phyloP scores from a whole-genome alignment of 2,329 filamentous ascomycete genomes.

The Davidsoniella neocaledoniae region DNA sequence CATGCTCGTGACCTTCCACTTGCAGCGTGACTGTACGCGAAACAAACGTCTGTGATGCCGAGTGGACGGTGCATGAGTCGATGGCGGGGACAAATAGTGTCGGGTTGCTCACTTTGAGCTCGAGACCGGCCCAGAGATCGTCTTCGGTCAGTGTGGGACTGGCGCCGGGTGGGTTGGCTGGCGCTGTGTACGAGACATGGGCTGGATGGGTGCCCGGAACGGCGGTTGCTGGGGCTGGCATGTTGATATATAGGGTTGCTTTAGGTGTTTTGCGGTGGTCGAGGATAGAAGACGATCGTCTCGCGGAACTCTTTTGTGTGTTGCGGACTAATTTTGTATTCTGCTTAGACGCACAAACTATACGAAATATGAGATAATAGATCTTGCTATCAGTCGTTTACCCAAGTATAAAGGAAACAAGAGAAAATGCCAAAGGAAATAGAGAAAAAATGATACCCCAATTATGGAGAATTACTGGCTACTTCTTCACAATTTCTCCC shows the following conservation, averaged over 20 bases:
- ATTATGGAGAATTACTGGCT: no score
- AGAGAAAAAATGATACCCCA: no score
- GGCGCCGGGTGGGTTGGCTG: conserved; percentile 17
- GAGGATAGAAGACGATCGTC: no score
- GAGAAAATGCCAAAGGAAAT: neutral
- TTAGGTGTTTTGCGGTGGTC: no score
- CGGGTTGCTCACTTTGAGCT: conserved; percentile 18
- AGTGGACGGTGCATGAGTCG: conserved; percentile 9
- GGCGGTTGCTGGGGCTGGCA: no score
- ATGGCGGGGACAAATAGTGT: conserved; percentile 18
- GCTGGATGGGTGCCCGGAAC: no score
- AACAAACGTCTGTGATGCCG: conserved; percentile 11
- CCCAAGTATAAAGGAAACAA: neutral
- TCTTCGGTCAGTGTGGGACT: conserved; percentile 14
- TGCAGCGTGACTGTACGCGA: conserved; percentile 16
- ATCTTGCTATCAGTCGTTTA: neutral
- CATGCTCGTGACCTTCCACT: neutral
- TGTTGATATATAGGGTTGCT: no score
- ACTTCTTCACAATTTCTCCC: no score
- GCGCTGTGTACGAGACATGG: conserved; percentile 17
- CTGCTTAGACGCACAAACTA: no score
- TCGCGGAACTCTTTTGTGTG: no score
- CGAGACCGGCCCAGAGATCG: conserved; percentile 19
- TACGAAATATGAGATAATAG: neutral
- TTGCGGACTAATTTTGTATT: no score